A percentile compares a stretch with the other conserved stretches of the same genome.
Conservation (phyloP, 2,329 filamentous ascomycete genomes). For the Hypoxylon sp. region DNA sequence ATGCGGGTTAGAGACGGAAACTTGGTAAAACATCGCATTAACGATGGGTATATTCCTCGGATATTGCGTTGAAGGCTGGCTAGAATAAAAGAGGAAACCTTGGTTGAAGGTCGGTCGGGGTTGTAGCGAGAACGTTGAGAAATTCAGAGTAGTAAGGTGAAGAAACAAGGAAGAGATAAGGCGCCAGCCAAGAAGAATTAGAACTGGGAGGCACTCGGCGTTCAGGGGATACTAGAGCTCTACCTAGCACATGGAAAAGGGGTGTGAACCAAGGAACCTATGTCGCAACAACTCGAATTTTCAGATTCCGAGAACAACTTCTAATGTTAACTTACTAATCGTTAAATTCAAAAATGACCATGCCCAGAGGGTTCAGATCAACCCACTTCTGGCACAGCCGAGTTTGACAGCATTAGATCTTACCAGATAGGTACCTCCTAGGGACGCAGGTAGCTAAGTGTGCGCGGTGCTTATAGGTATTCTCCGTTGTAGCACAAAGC, state of each 20-base stretch:
- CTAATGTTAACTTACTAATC: neutral
- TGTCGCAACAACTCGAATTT: neutral
- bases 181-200: neutral
- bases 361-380: neutral
- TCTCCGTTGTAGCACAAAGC: constrained; percentile 1
- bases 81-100: neutral
- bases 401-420: neutral
- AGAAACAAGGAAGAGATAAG: neutral
- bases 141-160: neutral
- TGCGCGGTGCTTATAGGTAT: too few species aligned
- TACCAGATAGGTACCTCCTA: too few species aligned
- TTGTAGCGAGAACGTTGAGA: neutral
- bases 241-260: neutral
- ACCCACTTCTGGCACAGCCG: neutral
- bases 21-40: neutral
- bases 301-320: neutral
- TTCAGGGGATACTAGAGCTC: neutral
- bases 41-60: neutral
- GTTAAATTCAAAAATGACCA: neutral
- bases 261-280: neutral
- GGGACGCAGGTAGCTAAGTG: too few species aligned
- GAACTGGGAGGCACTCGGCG: neutral
- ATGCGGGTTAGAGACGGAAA: neutral
- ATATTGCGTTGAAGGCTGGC: neutral
- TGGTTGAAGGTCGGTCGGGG: neutral